Evolutionary conservation across 2,329 filamentous ascomycete species (phyloP), one percentile per base, ranked within the genome.

Genomic region (Diaporthe vexans): DNA sequence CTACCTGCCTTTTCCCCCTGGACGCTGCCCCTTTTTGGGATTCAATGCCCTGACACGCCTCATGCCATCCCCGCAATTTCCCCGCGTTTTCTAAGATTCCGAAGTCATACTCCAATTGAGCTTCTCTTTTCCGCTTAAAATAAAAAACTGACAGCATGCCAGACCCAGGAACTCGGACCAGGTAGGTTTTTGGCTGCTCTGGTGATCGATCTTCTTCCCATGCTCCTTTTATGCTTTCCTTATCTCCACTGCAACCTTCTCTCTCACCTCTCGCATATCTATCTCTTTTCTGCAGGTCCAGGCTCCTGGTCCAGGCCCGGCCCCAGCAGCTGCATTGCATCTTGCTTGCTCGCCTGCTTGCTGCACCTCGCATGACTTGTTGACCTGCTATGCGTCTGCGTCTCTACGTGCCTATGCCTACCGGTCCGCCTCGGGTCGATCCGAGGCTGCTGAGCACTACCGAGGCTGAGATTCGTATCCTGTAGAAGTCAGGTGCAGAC

Each of bases 371-470:
- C 63, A 68, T 68, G 63, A 54, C 26, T 21, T 54, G 13, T 40
- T 68, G 33, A 68, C 63, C 46, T 68, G 63, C 46, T 68, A 68
- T 68, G 63, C 48, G 63, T 54, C 63, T 68, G 29, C 63, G 63
- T 68, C 63, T 54, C 17, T 10, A 48, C 33, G n/a, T 26, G 48
- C 63, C 48, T 68, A 52, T 68, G 63, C 63, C 63, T 54, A 68
- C 63, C 63, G 48, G 46, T 68, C 46, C 63, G 63, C 63, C 63
- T 68, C 63, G 63, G 63, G 24, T 68, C 63, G 63, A 68, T 68
- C 48, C 63, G 63, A 68, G 63, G 63, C 48, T 68, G 46, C 48
- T 68, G 63, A 54, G 63, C 48, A 68, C 63, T 29, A 68, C 63
- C 63, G 33, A 68, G 63, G 63, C 63, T 35, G 63, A 68, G 33